Base-by-base conservation (phyloP, 495 filamentous ascomycete species). In the Glonium stellatum region DNA sequence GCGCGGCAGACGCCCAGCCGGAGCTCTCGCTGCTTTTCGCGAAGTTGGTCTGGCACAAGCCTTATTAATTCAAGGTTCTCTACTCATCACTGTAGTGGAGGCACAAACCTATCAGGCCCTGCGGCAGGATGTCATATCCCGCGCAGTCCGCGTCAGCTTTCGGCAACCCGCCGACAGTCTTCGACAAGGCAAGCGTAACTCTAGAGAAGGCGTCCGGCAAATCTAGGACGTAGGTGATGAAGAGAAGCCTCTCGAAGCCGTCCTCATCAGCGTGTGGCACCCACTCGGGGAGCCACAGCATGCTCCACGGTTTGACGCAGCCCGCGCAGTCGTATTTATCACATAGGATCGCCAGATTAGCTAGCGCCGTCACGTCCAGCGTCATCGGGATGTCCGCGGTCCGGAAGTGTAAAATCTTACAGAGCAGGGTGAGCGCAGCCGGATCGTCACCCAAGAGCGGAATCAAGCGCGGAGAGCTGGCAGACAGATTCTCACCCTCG, bases 291-390 rank as follows among this genome's bases (percentile, higher is more conserved):
- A 31, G 21, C 48, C 48, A 51, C 8, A 51, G 48, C 12, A 51
- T 15, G 25, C 48, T 9, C 23, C 48, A 51, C 4, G 48, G 48
- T 22, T 25, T 51, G 18, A 51, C 48, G 23, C 18, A 15, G 13
- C 19, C 48, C 21, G 48, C 23, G 23, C 48, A 27, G 48, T 51
- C 48, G 21, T 51, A 51, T 1, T 51, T 51, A 15, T 51, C 48
- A 23, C 48, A 51, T 8, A 51, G 25, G 18, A 51, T 27, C 13
- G 48, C 48, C 12, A 51, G 48, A 1, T 51, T 31, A 25, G 48
- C 23, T 15, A 51, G 25, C 5, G 48, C 18, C 18, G 48, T 22
- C 15, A 51, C 19, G 15, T 51, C 48, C 21, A 23, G 23, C 19
- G 21, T 23, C 19, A n/a, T 51, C 25, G 48, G 48, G 11, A 51